Evolutionary conservation across 306 rosid species (phyloP).

Genomic region (Astragalus membranaceus): DNA sequence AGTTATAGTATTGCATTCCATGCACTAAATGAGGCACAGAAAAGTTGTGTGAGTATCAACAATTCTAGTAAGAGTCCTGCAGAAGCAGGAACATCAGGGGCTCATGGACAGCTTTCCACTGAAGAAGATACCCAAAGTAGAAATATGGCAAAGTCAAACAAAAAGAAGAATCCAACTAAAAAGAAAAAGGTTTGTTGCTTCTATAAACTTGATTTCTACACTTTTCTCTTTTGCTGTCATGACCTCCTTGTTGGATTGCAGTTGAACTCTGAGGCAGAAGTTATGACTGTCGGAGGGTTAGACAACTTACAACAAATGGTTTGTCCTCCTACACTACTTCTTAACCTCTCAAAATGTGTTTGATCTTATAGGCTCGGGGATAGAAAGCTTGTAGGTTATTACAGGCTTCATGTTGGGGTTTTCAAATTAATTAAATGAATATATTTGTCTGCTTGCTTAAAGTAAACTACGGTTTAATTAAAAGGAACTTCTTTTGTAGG

Average conservation of each 20-base stretch:
- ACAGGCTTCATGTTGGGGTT: background rate
- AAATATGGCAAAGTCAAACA: constrained; percentile 64
- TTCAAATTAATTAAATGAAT: constrained; percentile 7
- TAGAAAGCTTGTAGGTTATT: background rate
- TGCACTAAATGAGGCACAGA: constrained; percentile 68
- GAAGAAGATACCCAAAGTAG: constrained; percentile 83
- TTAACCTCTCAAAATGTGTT: constrained; percentile 13
- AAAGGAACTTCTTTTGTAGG: constrained; percentile 47
- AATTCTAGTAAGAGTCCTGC: constrained; percentile 54
- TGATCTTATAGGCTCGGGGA: background rate
- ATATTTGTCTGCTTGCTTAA: constrained; percentile 12
- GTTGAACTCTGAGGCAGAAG: constrained; percentile 73
- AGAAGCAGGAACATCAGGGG: constrained; percentile 67
- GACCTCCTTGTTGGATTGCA: constrained; percentile 36
- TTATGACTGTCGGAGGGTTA: constrained; percentile 70
- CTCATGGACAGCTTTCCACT: constrained; percentile 58
- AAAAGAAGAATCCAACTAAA: constrained; percentile 83
- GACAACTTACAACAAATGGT: constrained; percentile 96
- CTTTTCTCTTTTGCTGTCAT: constrained; percentile 1
- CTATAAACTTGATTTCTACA: constrained; percentile 1
- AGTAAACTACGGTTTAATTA: constrained; percentile 6
- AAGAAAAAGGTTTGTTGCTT: constrained; percentile 73
- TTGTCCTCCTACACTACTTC: constrained; percentile 29
- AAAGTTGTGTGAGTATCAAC: constrained; percentile 55
- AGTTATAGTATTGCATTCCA: constrained; percentile 68